Base-by-base conservation (phyloP, 2,329 filamentous ascomycete genomes). In the Acephala macrosclerotiorum region DNA sequence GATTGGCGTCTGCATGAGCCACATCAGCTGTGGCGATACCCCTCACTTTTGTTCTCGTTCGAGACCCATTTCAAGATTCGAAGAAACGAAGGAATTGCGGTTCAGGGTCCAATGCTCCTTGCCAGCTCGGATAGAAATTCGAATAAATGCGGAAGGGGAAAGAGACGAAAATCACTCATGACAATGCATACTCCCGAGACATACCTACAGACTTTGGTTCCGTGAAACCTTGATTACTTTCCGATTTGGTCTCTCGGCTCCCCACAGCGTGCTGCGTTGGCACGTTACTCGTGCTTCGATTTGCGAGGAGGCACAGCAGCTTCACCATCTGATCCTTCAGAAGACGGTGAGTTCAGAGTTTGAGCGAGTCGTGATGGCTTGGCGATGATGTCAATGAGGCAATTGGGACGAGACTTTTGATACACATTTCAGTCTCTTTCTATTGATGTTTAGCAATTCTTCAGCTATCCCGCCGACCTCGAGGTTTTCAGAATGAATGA, bases 11-110 rank as follows among this genome's bases (percentile, higher is more conserved):
- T 53, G 49, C 55, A 57, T 25, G 61, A 63, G 61, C 61, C 61
- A 63, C 61, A 63, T 63, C 61, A 58, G 20, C 55, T 49, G 61
- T 58, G 53, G 61, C 53, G 51, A 62, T 49, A 5, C 45, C 40
- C 26, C 42, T 47, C 40, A 26, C 36, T 33, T 22, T 42, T 42
- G 38, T 42, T 42, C 38, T 42, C 38, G 18, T 42, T 42, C 38
- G 38, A 14, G 38, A 33, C 29, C 4, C 4, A 33, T 9, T 9
- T 4, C 4, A 33, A 33, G 29, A 33, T 33, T 9, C 4, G 9
- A 33, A 33, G 9, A 33, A 16, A 3, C 12, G 18, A 4, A 12
- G 12, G 38, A 42, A 42, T 42, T 42, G 12, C 12, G 38, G 38
- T 16, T 42, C 38, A 16, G 12, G 12, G 38, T 42, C 18, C 12